phyloP scores from a whole-genome alignment of 345 rosid species.

The Rhizophora apiculata region DNA sequence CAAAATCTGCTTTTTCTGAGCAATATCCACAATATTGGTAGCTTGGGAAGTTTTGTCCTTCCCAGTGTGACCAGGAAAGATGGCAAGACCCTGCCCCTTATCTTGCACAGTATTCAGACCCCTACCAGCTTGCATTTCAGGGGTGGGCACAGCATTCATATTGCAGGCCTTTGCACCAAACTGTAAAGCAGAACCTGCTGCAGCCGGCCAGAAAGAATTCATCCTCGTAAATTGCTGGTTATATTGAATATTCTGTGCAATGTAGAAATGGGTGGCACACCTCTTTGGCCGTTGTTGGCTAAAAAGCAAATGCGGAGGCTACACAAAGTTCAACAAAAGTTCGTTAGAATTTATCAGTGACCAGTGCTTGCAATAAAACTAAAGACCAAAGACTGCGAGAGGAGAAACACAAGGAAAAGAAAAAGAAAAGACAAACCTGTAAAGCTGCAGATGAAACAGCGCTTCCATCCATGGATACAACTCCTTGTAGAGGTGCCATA shows the following conservation, averaged over 20 bases:
- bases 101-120: constrained; percentile 50
- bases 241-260: constrained; percentile 69
- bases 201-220: constrained; percentile 88
- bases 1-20: constrained; percentile 77
- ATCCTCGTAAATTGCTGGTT: constrained; percentile 77
- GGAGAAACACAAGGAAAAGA: neutral
- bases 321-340: neutral
- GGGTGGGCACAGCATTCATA: constrained; percentile 63
- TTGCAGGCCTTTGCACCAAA: constrained; percentile 75
- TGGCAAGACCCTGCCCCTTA: constrained; percentile 47
- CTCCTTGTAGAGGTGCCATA: constrained; percentile 87
- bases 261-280: constrained; percentile 93
- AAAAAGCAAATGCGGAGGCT: constrained; percentile 76
- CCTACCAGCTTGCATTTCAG: constrained; percentile 66
- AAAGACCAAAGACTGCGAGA: too few relatives aligned
- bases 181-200: constrained; percentile 68
- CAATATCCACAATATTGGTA: constrained; percentile 47
- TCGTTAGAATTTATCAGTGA: too few relatives aligned
- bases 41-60: constrained; percentile 59
- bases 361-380: too few relatives aligned
- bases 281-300: constrained; percentile 83
- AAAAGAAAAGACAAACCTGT: constrained; percentile 48
- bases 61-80: constrained; percentile 40
- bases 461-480: constrained; percentile 74
- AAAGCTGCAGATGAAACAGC: constrained; percentile 61